Percentiles rank a stretch among this genome's conserved stretches.
Conservation (phyloP, 495 filamentous ascomycete species). For the Penicillium atrosanguineum region DNA sequence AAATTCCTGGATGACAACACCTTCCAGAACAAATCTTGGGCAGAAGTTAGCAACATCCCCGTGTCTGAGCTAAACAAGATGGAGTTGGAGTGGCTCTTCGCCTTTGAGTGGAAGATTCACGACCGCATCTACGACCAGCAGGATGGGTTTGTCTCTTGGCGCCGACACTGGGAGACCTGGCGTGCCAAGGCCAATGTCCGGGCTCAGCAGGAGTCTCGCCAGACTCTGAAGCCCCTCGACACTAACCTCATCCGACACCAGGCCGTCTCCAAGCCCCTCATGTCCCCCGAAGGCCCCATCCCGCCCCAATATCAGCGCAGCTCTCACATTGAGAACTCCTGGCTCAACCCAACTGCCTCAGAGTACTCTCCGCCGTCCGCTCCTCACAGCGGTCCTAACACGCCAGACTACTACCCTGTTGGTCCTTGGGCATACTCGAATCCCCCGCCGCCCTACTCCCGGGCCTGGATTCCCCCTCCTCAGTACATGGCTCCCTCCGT, state of each 20-base stretch:
- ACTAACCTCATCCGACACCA: conserved; percentile 56
- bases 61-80: conserved; percentile 84
- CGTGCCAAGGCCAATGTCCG: conserved; percentile 58
- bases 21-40: conserved; percentile 98
- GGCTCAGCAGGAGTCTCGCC: conserved; percentile 50
- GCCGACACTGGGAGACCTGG: conserved; percentile 81
- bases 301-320: conserved; percentile 53
- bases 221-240: conserved; percentile 67
- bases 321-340: conserved; percentile 51
- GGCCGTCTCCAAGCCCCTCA: conserved; percentile 42
- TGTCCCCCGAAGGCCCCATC: conserved; percentile 49
- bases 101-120: conserved; percentile 84
- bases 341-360: conserved; percentile 48
- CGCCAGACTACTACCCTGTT: conserved; percentile 56
- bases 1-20: conserved; percentile 99
- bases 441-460: conserved; percentile 46
- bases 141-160: conserved; percentile 77
- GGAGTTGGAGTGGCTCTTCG: conserved; percentile 87
- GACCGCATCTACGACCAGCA: conserved; percentile 78
- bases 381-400: conserved; percentile 63
- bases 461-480: conserved; percentile 41
- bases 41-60: conserved; percentile 91
- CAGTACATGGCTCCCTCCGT: conserved; percentile 48
- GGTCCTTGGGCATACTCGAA: conserved; percentile 57
- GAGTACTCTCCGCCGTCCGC: conserved; percentile 69